Conservation (phyloP, 768 basidiomycete genomes). For the Coprinopsis cinerea region DNA sequence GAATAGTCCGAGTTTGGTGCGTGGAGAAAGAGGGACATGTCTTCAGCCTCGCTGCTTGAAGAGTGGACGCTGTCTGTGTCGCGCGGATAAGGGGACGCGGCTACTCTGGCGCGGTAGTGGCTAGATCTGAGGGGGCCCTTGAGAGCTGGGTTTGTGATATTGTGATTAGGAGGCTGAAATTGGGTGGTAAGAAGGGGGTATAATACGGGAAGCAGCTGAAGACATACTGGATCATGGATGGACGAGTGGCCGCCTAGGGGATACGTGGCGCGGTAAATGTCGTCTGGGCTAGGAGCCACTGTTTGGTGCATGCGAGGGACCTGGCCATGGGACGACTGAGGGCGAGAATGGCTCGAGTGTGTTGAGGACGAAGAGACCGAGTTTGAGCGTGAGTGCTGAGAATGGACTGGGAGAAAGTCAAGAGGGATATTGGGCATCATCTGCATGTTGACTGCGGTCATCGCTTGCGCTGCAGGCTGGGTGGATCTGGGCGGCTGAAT, state of each 20-base stretch:
- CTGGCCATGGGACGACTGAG: slow-evolving; percentile 71
- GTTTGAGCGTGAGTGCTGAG: slow-evolving; percentile 68
- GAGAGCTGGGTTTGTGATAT: slow-evolving; percentile 66
- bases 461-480: slow-evolving; percentile 26
- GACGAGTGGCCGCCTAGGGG: slow-evolving; percentile 42
- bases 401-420: slow-evolving; percentile 61
- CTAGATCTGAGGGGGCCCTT: slow-evolving; percentile 72
- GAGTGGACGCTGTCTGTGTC: slow-evolving; percentile 84
- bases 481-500: slow-evolving; percentile 58
- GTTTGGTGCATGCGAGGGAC: slow-evolving; percentile 46
- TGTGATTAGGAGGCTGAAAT: slow-evolving; percentile 67
- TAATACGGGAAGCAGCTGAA: slow-evolving; percentile 12
- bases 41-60: slow-evolving; percentile 85
- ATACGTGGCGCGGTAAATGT: slow-evolving; percentile 65
- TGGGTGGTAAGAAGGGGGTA: slow-evolving; percentile 12
- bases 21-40: slow-evolving; percentile 71
- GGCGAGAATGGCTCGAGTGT: slow-evolving; percentile 66
- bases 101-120: slow-evolving; percentile 74
- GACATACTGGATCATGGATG: slow-evolving; percentile 42
- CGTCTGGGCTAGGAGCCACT: slow-evolving; percentile 47
- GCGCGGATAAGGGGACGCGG: slow-evolving; percentile 80
- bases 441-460: slow-evolving; percentile 74
- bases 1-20: slow-evolving; percentile 56
- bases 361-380: slow-evolving; percentile 75
- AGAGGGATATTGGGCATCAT: slow-evolving; percentile 65